phyloP scores from a whole-genome alignment of 306 rosid species.

The Luffa acutangula region DNA sequence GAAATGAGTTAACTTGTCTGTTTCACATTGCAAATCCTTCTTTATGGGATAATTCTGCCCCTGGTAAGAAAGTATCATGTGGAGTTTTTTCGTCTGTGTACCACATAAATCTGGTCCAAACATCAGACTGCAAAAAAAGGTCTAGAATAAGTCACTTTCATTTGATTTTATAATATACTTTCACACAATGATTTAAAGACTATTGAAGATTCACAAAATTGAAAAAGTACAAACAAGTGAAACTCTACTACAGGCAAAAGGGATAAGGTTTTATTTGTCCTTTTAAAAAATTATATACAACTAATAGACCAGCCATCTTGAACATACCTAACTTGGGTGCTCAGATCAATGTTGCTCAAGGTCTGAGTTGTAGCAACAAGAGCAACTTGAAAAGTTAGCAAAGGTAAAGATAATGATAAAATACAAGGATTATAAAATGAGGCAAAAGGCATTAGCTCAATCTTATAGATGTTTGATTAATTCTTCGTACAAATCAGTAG shows the following conservation, averaged over 20 bases:
- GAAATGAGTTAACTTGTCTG: conserved; percentile 92
- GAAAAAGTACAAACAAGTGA: neutral
- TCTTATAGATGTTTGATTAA: too few relatives aligned
- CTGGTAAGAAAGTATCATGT: conserved; percentile 76
- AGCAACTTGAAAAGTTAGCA: too few relatives aligned
- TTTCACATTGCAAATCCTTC: conserved; percentile 91
- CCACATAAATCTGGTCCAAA: conserved; percentile 98
- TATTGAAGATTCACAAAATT: neutral
- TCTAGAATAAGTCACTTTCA: neutral
- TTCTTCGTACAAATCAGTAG: too few relatives aligned
- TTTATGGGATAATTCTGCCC: conserved; percentile 95
- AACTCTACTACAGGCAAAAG: neutral
- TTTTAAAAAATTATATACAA: neutral
- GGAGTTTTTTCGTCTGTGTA: conserved; percentile 88
- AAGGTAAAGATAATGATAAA: too few relatives aligned
- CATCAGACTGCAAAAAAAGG: conserved; percentile 45
- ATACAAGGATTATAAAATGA: too few relatives aligned
- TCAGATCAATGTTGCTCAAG: too few relatives aligned
- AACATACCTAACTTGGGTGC: too few relatives aligned
- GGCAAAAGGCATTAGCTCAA: too few relatives aligned
- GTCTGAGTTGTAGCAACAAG: too few relatives aligned
- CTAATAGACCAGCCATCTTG: too few relatives aligned
- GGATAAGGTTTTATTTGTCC: neutral
- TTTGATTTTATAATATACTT: neutral
- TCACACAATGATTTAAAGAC: neutral